These are phyloP conservation scores for Colletotrichum theobromicola DNA, from an alignment of 2,329 filamentous ascomycete genomes.

Conservation along the genomic window DNA sequence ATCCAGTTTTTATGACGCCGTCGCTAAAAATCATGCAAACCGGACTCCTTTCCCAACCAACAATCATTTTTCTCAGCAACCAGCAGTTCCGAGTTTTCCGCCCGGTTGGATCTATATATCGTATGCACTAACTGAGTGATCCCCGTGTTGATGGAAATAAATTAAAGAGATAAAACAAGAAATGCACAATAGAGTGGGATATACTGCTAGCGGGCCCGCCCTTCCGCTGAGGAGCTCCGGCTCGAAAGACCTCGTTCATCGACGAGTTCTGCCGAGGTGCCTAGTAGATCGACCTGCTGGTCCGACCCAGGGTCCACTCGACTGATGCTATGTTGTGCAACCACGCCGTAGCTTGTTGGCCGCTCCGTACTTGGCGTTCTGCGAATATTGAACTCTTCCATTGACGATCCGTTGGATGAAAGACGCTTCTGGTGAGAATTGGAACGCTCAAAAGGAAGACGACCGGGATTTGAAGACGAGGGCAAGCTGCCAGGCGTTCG, in stretches of 20 bases:
- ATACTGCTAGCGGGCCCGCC: background rate
- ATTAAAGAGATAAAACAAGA: background rate
- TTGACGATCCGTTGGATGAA: constrained; percentile 54
- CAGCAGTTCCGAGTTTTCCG: background rate
- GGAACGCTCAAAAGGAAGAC: constrained; percentile 62
- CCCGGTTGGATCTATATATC: background rate
- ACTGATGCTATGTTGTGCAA: constrained; percentile 62
- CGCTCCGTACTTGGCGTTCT: constrained; percentile 46
- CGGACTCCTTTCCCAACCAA: constrained; percentile 5
- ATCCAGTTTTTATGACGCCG: constrained; percentile 17
- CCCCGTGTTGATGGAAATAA: background rate
- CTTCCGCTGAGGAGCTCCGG: constrained; percentile 12
- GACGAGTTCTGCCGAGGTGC: constrained; percentile 62
- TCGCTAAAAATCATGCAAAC: constrained; percentile 11
- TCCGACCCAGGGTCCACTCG: constrained; percentile 55
- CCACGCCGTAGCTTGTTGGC: constrained; percentile 60
- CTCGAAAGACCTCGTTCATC: constrained; percentile 35
- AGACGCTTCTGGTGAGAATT: constrained; percentile 54
- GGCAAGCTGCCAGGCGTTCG: background rate
- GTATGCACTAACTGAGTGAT: background rate
- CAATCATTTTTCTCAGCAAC: background rate
- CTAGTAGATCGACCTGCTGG: constrained; percentile 50
- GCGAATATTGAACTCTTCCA: constrained; percentile 49
- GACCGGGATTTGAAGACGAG: constrained; percentile 3
- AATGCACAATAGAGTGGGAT: background rate